Evolutionary conservation across 2,329 filamentous ascomycete species (phyloP), one percentile per base, ranked within the genome.

Genomic region (Fusarium irregulare): DNA sequence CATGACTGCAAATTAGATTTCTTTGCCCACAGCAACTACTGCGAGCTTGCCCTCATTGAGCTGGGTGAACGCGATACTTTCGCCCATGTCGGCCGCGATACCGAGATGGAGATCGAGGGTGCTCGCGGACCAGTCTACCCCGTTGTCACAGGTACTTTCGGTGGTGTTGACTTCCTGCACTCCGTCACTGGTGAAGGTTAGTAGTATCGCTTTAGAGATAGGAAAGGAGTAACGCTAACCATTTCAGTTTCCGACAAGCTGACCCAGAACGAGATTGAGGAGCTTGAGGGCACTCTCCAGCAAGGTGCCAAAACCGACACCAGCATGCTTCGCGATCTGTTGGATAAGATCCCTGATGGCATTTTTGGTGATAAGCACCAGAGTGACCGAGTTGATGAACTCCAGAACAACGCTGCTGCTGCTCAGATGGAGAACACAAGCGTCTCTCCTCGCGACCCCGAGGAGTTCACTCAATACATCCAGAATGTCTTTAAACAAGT

Each of bases 11-110:
- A 13, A 42, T 21, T 56, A 88, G 94, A 98, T 78, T 98, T 91
- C 82, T 91, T 94, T 56, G 95, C 94, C 18, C 95, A 98, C 82
- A 97, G 93, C 78, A 98, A 98, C 84, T 98, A 97, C 81, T 89
- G 87, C 16, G 94, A 98, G 79, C 88, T 98, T 62, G 93, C 92
- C 62, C 85, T 98, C 49, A 94, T 96, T 74, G 94, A 97, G 79
- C 81, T 97, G 75, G 94, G 93, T 54, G 93, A 96, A 80, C 84
- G 82, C 8, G 87, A 92, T 65, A 82, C 97, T 64, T 98, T 98
- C 79, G 93, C 95, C 27, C 94, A 97, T 76, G 93, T 96, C 57
- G 95, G 95, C 37, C 86, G 89, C 61, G 82, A 88, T 73, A 93
- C 93, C n/a, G 83, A 84, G 76, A 83, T 97, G 28, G 83, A 88